Percentiles rank a stretch among this genome's conserved stretches.
Conservation (phyloP, 129 eudicot genomes). For the Centella asiatica region DNA sequence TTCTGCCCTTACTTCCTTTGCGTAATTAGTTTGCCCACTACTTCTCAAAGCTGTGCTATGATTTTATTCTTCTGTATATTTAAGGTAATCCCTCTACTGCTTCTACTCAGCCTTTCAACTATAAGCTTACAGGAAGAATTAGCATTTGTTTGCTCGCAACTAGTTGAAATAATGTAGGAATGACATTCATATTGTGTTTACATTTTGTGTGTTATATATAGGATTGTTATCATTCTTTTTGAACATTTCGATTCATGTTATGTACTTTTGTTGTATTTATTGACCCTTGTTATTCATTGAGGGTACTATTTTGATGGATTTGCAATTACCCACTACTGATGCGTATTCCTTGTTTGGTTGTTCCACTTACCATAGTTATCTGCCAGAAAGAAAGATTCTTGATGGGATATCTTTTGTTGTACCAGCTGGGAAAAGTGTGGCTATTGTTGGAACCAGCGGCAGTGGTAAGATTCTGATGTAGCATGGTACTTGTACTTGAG, state of each 20-base stretch:
- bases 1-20: not conserved
- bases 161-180: not conserved
- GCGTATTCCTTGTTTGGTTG: conserved; percentile 10
- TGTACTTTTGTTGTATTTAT: not conserved
- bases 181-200: not conserved
- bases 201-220: not conserved
- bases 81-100: not conserved
- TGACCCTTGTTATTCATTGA: not conserved
- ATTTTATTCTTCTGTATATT: not conserved
- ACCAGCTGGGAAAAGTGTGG: conserved; percentile 97
- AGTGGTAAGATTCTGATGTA: conserved; percentile 56
- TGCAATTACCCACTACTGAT: conserved; percentile 15
- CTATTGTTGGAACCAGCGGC: conserved; percentile 98
- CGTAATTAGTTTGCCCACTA: not conserved
- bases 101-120: no score
- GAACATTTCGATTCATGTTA: not conserved
- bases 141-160: not conserved
- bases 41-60: no score
- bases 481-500: not conserved
- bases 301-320: conserved; percentile 3
- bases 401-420: conserved; percentile 95
- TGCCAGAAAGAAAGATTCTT: conserved; percentile 90
- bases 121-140: no score
- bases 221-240: not conserved
- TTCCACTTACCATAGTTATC: conserved; percentile 44